A percentile compares a stretch with the other conserved stretches of the same genome.
Evolutionary conservation across 768 basidiomycete species (phyloP).

Genomic region (Inosperma sp.): DNA sequence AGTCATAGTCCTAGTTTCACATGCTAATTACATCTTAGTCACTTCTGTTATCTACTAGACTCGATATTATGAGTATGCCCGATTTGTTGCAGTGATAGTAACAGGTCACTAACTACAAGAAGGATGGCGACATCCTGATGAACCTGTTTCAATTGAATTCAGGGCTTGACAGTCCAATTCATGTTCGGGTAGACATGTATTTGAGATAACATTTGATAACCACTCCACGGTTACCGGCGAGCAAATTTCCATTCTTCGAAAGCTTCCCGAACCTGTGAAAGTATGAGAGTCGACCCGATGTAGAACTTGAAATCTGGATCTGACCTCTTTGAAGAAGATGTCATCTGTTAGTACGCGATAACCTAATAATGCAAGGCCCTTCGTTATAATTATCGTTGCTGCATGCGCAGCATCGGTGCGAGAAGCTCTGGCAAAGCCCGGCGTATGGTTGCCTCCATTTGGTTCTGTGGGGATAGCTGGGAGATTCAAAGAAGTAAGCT

Average conservation of each 20-base stretch:
- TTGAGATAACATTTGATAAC: constrained; percentile 3
- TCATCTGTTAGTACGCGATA: constrained; percentile 56
- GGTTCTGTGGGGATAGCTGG: constrained; percentile 69
- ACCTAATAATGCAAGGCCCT: constrained; percentile 58
- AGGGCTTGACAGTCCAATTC: no score
- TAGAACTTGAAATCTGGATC: constrained; percentile 9
- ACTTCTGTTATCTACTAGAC: no score
- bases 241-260: constrained; percentile 16
- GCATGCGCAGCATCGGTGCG: constrained; percentile 58
- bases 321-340: constrained; percentile 52
- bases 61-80: no score
- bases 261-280: constrained; percentile 19
- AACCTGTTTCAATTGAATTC: no score
- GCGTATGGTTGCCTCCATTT: constrained; percentile 73
- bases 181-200: no score
- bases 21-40: no score
- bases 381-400: constrained; percentile 51
- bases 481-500: constrained; percentile 19
- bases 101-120: no score
- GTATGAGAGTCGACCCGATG: background rate
- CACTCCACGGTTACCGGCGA: background rate
- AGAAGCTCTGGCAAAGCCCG: constrained; percentile 59
- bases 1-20: background rate
- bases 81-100: no score
- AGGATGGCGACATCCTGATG: no score